These are phyloP conservation scores for Geotrichum ghanense DNA, from an alignment of 805 yeast genomes.

Conservation along the genomic window DNA sequence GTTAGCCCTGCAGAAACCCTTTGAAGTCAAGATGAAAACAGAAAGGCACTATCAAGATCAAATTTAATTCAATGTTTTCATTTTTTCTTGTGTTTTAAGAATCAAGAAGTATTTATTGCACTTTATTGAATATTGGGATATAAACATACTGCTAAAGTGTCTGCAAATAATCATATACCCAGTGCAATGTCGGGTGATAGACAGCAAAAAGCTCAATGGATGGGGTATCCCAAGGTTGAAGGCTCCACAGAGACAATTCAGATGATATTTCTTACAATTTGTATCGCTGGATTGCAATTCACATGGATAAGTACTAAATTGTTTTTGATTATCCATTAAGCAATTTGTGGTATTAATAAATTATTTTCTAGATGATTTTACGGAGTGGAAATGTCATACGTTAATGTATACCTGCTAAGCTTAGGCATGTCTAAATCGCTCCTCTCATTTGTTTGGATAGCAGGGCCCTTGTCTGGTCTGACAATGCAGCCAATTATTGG, in stretches of 20 bases:
- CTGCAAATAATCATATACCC: too few relatives aligned
- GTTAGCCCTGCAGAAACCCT: too few relatives aligned
- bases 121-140: too few relatives aligned
- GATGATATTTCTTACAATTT: constrained; percentile 19
- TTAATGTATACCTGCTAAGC: constrained; percentile 46
- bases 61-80: too few relatives aligned
- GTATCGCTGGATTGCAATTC: constrained; percentile 47
- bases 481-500: constrained; percentile 58
- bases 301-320: constrained; percentile 34
- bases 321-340: not conserved
- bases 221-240: constrained; percentile 10
- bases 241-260: constrained; percentile 10
- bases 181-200: too few relatives aligned
- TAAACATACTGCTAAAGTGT: too few relatives aligned
- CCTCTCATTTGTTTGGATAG: constrained; percentile 55
- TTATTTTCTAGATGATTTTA: not conserved
- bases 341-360: not conserved
- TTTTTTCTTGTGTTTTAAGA: too few relatives aligned
- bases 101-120: too few relatives aligned
- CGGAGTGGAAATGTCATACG: constrained; percentile 54
- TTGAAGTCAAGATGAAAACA: too few relatives aligned
- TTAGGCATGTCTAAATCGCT: constrained; percentile 46
- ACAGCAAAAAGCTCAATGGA: constrained; percentile 6
- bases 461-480: constrained; percentile 56
- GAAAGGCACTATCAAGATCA: too few relatives aligned